Evolutionary conservation across 495 filamentous ascomycete genomes (phyloP).

Genomic region (Aspergillus bridgeri): DNA sequence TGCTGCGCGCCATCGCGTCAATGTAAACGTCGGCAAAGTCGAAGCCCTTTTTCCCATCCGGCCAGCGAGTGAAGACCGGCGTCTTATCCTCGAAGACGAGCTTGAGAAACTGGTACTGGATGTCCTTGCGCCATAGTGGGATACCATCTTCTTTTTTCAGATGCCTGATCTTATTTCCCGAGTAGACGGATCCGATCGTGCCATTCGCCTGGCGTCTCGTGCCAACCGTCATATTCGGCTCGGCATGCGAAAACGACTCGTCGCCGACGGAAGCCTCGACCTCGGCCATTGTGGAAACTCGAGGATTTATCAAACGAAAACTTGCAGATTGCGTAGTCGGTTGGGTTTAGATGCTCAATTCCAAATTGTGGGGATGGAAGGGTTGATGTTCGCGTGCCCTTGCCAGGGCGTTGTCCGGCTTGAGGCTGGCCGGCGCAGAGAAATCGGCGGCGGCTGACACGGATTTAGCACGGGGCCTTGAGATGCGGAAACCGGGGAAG

Average conservation of each 20-base stretch:
- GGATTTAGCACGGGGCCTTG: background rate
- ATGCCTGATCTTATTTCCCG: slow-evolving; percentile 91
- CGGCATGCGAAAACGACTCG: slow-evolving; percentile 45
- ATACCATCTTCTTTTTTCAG: slow-evolving; percentile 97
- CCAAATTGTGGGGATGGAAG: background rate
- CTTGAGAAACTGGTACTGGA: slow-evolving; percentile 92
- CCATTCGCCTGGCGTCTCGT: slow-evolving; percentile 64
- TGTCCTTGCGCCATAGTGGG: slow-evolving; percentile 94
- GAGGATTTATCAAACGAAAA: background rate
- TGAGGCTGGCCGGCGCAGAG: slow-evolving; percentile 1
- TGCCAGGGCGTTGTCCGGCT: background rate
- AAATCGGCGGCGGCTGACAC: background rate
- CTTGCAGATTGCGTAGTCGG: background rate
- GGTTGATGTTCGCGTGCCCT: slow-evolving; percentile 7
- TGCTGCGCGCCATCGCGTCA: slow-evolving; percentile 96
- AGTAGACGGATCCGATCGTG: slow-evolving; percentile 65
- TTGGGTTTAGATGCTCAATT: background rate
- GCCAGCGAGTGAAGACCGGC: slow-evolving; percentile 82
- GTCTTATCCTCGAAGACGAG: slow-evolving; percentile 84
- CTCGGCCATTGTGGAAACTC: slow-evolving; percentile 34
- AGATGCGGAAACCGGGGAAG: background rate
- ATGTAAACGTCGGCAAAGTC: slow-evolving; percentile 97
- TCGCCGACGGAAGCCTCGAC: slow-evolving; percentile 41
- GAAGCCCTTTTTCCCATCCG: slow-evolving; percentile 63
- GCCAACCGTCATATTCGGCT: slow-evolving; percentile 50